Evolutionary conservation across 495 filamentous ascomycete species (phyloP), one percentile per base, ranked within the genome.

Genomic region (Hypomontagnella monticulosa): DNA sequence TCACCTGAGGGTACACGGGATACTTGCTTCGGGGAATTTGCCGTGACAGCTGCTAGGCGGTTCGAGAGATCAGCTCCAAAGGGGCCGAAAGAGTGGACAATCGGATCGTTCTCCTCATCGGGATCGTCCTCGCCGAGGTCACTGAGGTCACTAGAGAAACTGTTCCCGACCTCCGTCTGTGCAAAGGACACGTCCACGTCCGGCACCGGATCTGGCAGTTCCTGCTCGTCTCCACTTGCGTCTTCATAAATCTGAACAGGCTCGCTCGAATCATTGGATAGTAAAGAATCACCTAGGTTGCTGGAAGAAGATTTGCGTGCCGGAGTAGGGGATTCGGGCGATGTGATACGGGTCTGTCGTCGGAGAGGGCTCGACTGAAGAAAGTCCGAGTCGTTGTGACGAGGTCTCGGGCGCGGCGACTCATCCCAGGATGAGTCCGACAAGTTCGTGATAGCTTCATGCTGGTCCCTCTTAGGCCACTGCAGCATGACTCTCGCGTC

Each of bases 71-170:
- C 92, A 46, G 90, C 89, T 34, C 92, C 92, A 69, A 88, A 94
- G 1, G 93, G 91, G 54, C 92, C 93, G 66, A 97, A 97, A 0
- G 93, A 95, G 72, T 91, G 91, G 6, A 96, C 79, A 57, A 96
- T 88, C 2, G 93, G 93, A 60, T 97, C 93, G 59, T 97, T 97
- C 73, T 97, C 93, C 78, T 96, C 93, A 72, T 97, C 87, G 30
- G 88, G 87, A 43, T 96, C 91, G 38, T 90, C 91, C 42, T 91
- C 86, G 6, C 81, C 85, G 23, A 83, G 78, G 32, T 89, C 88
- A 71, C 87, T 89, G 3, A 86, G 73, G 38, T 87, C 87, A 67
- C 85, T 89, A 0, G 80, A 84, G 63, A 81, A 83, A 54, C 78
- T 79, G 27, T 79, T 77, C 34, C 71, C 69, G 4, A 75, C 51